A percentile compares a stretch with the other conserved stretches of the same genome.
These are phyloP conservation scores for Conticribra weissflogii DNA, from an alignment of 108 stramenopile genomes.

Conservation along the genomic window DNA sequence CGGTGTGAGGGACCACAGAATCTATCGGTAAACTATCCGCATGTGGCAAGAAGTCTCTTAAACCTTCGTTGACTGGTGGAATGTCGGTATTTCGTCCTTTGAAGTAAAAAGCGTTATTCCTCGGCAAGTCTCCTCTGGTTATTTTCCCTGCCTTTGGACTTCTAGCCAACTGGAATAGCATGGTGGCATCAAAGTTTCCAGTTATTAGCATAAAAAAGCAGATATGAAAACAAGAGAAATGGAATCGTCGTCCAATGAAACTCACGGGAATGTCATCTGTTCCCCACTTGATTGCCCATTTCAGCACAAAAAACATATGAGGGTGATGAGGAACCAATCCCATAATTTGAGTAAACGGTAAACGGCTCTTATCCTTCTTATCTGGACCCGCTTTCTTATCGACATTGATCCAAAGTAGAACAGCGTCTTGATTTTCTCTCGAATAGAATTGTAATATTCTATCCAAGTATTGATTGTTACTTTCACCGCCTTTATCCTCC, in stretches of 20 bases:
- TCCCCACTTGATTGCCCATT: slow-evolving; percentile 8
- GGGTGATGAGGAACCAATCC: slow-evolving; percentile 12
- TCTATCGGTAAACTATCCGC: not conserved
- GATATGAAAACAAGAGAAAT: not conserved
- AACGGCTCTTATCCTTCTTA: not conserved
- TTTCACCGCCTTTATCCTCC: not conserved
- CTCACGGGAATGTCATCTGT: not conserved
- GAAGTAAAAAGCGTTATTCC: too few species aligned
- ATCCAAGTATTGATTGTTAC: not conserved
- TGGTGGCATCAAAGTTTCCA: too few species aligned
- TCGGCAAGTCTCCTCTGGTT: not conserved
- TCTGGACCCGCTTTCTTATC: not conserved
- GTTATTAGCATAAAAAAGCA: too few species aligned
- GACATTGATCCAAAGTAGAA: not conserved
- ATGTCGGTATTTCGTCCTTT: not conserved
- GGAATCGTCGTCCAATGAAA: not conserved
- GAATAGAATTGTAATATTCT: not conserved
- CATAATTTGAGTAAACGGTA: slow-evolving; percentile 12
- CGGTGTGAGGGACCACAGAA: not conserved
- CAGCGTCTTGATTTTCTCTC: slow-evolving; percentile 1
- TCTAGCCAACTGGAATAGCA: too few species aligned
- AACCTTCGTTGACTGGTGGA: not conserved
- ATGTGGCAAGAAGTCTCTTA: not conserved
- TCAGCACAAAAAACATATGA: slow-evolving; percentile 1
- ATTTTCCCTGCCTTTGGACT: too few species aligned